Base-by-base conservation (phyloP, 2,329 filamentous ascomycete species). In the Lachnellula occidentalis region DNA sequence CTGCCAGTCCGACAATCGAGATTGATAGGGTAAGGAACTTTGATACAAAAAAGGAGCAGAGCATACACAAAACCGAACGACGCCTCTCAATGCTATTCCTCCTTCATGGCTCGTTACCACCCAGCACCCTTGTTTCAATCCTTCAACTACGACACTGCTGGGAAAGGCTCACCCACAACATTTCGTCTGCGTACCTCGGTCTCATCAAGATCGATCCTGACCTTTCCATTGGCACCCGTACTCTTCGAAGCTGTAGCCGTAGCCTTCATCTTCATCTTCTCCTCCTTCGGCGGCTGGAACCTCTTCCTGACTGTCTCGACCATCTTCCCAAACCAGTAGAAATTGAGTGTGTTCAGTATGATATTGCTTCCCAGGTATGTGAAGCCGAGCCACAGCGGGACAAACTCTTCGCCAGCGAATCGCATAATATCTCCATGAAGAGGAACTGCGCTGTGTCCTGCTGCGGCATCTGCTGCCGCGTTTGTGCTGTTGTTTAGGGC, bases 251-350 rank as follows among this genome's bases (percentile, higher is more conserved):
- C 64, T 6, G 57, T 59, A 42, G 60, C 63, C 15, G 61, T 58
- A 8, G 63, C 56, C 52, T 69, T 67, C 48, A 66, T 63, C 56
- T 67, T 69, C 39, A 65, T 61, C 50, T 61, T 65, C 36, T 54
- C 51, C n/a, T 72, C 67, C 59, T 72, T 68, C 24, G 72, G 66
- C 4, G 86, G 71, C 57, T 82, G 78, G 67, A 94, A 94, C 24
- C 89, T 79, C 74, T 88, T 91, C 56, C 84, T 78, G 12, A 94
- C 82, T 8, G 89, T 88, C 56, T 82, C 78, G 58, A 95, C 84
- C 90, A 95, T 95, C 79, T 90, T 90, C 66, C 83, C 77, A 69
- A 92, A 94, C 90, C 90, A 95, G 72, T 86, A 88, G 66, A 88
- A 84, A 72, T 95, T 95, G 50, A 95, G 74, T 12, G 79, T 77